These are phyloP conservation scores for Mucor irregularis DNA, from an alignment of 371 early-diverging fungal species.

Conservation along the genomic window DNA sequence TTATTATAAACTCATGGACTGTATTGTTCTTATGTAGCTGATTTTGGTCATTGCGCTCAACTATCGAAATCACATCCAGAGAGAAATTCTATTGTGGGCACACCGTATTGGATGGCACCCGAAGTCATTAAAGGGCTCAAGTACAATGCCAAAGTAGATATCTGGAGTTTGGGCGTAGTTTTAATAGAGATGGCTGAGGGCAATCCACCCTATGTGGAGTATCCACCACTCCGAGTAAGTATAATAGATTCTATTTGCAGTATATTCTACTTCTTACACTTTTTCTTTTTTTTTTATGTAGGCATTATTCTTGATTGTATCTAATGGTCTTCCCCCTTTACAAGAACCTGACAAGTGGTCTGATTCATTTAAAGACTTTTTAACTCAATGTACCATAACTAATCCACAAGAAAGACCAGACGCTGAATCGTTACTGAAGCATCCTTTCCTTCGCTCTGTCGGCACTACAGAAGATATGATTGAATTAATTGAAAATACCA, in stretches of 20 bases:
- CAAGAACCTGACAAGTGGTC: slow-evolving; percentile 55
- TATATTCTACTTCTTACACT: too few relatives aligned
- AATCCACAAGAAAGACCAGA: slow-evolving; percentile 47
- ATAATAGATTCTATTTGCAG: too few relatives aligned
- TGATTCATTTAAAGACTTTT: slow-evolving; percentile 53
- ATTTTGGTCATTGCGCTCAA: slow-evolving; percentile 75
- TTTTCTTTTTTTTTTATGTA: too few relatives aligned
- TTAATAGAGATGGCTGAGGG: slow-evolving; percentile 85
- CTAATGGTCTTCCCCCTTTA: slow-evolving; percentile 60
- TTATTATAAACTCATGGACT: neutral
- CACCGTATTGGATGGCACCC: slow-evolving; percentile 97
- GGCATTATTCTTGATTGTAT: slow-evolving; percentile 68
- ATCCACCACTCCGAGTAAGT: slow-evolving; percentile 63
- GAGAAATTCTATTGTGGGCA: slow-evolving; percentile 74
- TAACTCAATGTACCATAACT: slow-evolving; percentile 47
- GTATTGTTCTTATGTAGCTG: slow-evolving; percentile 44
- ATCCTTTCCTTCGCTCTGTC: slow-evolving; percentile 35
- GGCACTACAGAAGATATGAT: slow-evolving; percentile 33
- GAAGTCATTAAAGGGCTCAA: slow-evolving; percentile 82
- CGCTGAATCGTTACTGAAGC: slow-evolving; percentile 47
- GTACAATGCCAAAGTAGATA: slow-evolving; percentile 83
- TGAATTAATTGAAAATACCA: slow-evolving; percentile 31
- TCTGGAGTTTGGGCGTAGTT: slow-evolving; percentile 87
- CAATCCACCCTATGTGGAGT: slow-evolving; percentile 72
- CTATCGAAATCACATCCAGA: slow-evolving; percentile 60